Percentiles rank a stretch among this genome's conserved stretches.
phyloP scores from a whole-genome alignment of 108 stramenopile species.

The Pseudonitzschia pungens region DNA sequence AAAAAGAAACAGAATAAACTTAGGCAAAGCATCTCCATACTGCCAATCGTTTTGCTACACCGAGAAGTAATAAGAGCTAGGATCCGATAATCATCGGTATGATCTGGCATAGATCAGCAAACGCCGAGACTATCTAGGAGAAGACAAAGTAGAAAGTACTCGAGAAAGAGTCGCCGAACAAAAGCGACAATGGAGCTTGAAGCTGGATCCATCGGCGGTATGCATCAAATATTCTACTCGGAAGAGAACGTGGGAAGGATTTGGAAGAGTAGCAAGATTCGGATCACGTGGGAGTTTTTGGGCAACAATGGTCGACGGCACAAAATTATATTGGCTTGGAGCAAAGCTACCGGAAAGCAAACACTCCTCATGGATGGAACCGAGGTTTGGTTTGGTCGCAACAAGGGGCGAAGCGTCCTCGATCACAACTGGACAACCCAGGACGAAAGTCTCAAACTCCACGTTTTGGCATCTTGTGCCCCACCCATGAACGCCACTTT shows the following conservation, averaged over 20 bases:
- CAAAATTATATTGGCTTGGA: constrained; percentile 13
- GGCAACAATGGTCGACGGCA: not conserved
- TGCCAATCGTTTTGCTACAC: too few species aligned
- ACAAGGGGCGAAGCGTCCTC: constrained; percentile 19
- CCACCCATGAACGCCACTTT: constrained; percentile 8
- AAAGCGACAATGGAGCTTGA: not conserved
- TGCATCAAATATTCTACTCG: constrained; percentile 5
- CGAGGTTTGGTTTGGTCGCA: constrained; percentile 23
- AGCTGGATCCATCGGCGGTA: constrained; percentile 1
- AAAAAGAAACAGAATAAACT: too few species aligned
- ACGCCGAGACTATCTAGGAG: too few species aligned
- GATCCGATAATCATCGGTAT: too few species aligned
- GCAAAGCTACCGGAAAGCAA: constrained; percentile 24
- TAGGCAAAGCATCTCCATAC: too few species aligned
- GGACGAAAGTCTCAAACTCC: constrained; percentile 10
- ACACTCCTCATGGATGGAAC: constrained; percentile 11
- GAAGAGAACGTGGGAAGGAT: constrained; percentile 27
- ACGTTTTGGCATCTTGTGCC: constrained; percentile 20
- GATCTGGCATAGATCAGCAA: too few species aligned
- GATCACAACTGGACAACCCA: constrained; percentile 19
- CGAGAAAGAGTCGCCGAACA: too few species aligned
- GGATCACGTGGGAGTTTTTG: constrained; percentile 21
- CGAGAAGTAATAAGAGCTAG: too few species aligned
- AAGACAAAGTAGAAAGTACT: too few species aligned
- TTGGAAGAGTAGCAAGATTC: constrained; percentile 12